Base-by-base conservation (phyloP, 2,329 filamentous ascomycete species). In the Penicillium sp. region DNA sequence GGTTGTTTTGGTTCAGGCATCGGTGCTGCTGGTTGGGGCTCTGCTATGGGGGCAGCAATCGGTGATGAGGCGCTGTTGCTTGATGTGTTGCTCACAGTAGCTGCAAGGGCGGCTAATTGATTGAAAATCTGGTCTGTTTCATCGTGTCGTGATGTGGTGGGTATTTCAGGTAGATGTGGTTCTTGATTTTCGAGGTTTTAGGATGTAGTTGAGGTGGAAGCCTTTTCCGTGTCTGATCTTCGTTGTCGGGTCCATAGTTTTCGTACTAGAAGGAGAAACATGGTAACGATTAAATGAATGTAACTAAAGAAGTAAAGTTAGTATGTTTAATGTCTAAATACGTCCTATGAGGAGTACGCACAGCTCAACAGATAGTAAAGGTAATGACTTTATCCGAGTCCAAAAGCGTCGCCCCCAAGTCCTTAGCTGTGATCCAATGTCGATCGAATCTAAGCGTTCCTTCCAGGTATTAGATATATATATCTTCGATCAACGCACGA, bases 121-220 rank as follows among this genome's bases (percentile, higher is more conserved):
- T 57, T 50, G 51, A 60, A 31, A 17, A 58, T 58, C 4, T 40
- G 38, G 2, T 58, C 54, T 38, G 57, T 61, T 31, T 61, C 60
- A 45, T 31, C 5, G n/a, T 30, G 26, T 14, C 25, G 9, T 4
- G 41, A 7, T 16, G 19, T n/a, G 5, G 33, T 38, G 7, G 19
- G 36, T 14, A 22, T 49, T 4, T 42, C 44, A 7, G 22, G 14
- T 22, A 17, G 11, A 17, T 26, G 22, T 2, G 14, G 5, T 16
- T 17, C 16, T 12, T 9, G 17, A 16, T 38, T 41, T 28, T 51
- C 14, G 12, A 14, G 36, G 10, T 22, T 35, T 19, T 38, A 11
- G 2, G 16, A 8, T 0, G 31, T 33, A 11, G 17, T 14, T 30
- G 19, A n/a, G 7, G 11, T 26, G 7, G 33, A 19, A 14, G 31